Evolutionary conservation across 305 asterid genomes (phyloP).

Genomic region (Fraxinus angustifolia): DNA sequence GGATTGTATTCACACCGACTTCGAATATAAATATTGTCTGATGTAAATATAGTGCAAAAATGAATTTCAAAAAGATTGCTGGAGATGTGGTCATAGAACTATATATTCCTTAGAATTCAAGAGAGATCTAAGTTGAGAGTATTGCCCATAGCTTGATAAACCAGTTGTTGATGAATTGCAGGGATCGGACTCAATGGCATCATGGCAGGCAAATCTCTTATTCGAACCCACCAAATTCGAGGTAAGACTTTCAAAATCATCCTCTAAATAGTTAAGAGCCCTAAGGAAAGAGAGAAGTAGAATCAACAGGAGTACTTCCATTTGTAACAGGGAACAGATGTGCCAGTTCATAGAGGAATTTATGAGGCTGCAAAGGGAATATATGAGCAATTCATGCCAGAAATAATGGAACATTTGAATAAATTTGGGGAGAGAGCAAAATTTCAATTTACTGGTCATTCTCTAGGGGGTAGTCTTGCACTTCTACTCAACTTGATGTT

Average conservation of each 20-base stretch:
- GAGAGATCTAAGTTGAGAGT: neutral
- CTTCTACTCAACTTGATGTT: slow-evolving; percentile 76
- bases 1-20: neutral
- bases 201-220: slow-evolving; percentile 91
- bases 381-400: slow-evolving; percentile 78
- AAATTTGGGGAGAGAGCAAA: slow-evolving; percentile 63
- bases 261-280: neutral
- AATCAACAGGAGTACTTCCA: neutral
- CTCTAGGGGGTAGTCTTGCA: slow-evolving; percentile 90
- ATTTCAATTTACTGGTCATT: slow-evolving; percentile 83
- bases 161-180: slow-evolving; percentile 28
- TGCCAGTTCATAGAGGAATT: slow-evolving; percentile 78
- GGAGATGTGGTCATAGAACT: neutral
- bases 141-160: slow-evolving; percentile 4
- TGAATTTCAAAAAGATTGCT: neutral
- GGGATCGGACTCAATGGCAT: slow-evolving; percentile 88
- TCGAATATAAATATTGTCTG: neutral
- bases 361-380: slow-evolving; percentile 94
- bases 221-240: slow-evolving; percentile 84
- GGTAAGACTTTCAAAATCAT: slow-evolving; percentile 31
- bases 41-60: neutral
- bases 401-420: slow-evolving; percentile 51
- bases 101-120: neutral
- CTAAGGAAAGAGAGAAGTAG: neutral
- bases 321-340: slow-evolving; percentile 55